Percentiles rank a stretch among this genome's conserved stretches.
Evolutionary conservation across 2,329 filamentous ascomycete species (phyloP).

Genomic region (Alternaria hordeiaustralica): DNA sequence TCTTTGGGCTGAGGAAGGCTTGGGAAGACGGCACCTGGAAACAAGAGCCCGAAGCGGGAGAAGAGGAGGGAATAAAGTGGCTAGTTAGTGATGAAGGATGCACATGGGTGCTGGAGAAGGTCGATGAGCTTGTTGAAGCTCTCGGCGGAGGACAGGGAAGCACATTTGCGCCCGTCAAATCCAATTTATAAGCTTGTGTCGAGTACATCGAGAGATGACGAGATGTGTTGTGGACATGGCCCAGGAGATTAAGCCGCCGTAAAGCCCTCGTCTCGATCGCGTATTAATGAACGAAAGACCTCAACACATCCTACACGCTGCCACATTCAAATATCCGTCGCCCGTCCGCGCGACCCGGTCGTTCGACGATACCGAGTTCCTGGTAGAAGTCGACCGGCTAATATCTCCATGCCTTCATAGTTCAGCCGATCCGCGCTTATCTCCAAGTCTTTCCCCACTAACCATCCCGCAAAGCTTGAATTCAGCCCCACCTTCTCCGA

Average conservation of each 20-base stretch:
- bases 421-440: background rate
- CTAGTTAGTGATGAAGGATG: conserved; percentile 69
- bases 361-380: background rate
- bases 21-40: conserved; percentile 69
- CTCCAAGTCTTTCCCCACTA: background rate
- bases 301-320: background rate
- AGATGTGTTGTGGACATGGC: background rate
- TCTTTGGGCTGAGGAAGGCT: conserved; percentile 81
- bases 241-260: background rate
- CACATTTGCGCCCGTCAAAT: conserved; percentile 39
- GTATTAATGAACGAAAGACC: background rate
- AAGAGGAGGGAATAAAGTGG: conserved; percentile 66
- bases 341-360: background rate
- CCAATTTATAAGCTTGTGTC: conserved; percentile 25
- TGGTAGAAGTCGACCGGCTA: background rate
- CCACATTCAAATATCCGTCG: background rate
- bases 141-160: conserved; percentile 37
- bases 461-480: background rate
- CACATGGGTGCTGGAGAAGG: conserved; percentile 66
- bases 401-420: background rate
- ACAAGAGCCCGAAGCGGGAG: conserved; percentile 53
- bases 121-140: conserved; percentile 65
- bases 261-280: background rate
- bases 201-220: background rate
- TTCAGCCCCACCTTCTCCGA: background rate